Conservation (phyloP, 352 stramenopile genomes). For the Phytophthora ohioensis region DNA sequence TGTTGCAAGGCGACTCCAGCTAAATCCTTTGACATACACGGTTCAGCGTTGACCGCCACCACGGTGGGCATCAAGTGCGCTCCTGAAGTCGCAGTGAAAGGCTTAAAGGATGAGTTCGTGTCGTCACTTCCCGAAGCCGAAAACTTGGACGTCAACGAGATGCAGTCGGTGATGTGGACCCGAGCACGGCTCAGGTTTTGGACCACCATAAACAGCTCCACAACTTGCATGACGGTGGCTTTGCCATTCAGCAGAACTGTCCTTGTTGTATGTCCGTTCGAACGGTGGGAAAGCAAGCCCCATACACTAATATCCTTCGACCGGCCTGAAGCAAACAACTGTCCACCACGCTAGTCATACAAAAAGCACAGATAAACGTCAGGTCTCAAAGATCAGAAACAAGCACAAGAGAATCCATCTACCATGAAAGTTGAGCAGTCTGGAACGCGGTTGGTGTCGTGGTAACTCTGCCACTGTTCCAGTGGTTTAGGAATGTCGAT, state of each 20-base stretch:
- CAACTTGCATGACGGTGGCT: slow-evolving; percentile 60
- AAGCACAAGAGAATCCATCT: slow-evolving; percentile 14
- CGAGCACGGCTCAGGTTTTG: slow-evolving; percentile 47
- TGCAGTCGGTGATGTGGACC: slow-evolving; percentile 49
- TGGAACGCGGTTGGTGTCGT: slow-evolving; percentile 52
- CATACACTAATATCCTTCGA: slow-evolving; percentile 41
- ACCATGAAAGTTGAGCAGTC: slow-evolving; percentile 46
- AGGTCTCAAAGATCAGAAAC: background rate
- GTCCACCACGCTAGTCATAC: slow-evolving; percentile 25
- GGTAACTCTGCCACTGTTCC: slow-evolving; percentile 47
- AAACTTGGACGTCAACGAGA: slow-evolving; percentile 26
- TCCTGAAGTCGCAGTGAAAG: slow-evolving; percentile 46
- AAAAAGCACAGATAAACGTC: slow-evolving; percentile 1
- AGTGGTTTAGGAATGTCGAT: slow-evolving; percentile 11
- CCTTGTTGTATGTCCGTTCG: slow-evolving; percentile 64
- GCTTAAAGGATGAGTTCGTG: slow-evolving; percentile 29
- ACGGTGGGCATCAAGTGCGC: slow-evolving; percentile 57
- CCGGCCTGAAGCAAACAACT: slow-evolving; percentile 48
- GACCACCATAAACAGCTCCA: slow-evolving; percentile 64
- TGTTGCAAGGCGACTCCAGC: slow-evolving; percentile 45
- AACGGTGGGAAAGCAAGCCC: slow-evolving; percentile 56
- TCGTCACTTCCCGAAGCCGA: background rate
- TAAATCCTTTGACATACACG: slow-evolving; percentile 35
- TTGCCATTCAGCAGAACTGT: slow-evolving; percentile 56
- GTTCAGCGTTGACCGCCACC: slow-evolving; percentile 45